Evolutionary conservation across 176 grass and related monocot species (phyloP).

Genomic region (Tillandsia fasciculata): DNA sequence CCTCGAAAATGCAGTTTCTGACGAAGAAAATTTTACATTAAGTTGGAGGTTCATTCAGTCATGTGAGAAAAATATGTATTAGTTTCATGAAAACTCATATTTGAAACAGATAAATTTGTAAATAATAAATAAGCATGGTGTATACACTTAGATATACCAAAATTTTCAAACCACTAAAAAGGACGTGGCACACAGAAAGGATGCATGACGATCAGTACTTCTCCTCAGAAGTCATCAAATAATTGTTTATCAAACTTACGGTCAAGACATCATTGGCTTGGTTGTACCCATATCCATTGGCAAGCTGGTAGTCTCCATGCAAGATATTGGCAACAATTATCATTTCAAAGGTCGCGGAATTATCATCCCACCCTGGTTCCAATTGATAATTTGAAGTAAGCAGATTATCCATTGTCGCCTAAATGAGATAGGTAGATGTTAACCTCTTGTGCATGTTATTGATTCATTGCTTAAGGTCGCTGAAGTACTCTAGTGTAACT

Average conservation of each 20-base stretch:
- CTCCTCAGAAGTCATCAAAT: neutral
- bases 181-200: neutral
- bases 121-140: too few species aligned
- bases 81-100: too few species aligned
- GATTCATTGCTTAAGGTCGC: conserved; percentile 2
- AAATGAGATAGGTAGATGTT: conserved; percentile 29
- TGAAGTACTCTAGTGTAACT: neutral
- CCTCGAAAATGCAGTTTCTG: too few species aligned
- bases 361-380: conserved; percentile 63
- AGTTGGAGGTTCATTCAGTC: too few species aligned
- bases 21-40: too few species aligned
- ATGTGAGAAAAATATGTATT: too few species aligned
- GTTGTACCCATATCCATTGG: conserved; percentile 54
- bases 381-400: conserved; percentile 57
- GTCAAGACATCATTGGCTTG: conserved; percentile 42
- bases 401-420: conserved; percentile 56
- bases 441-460: conserved; percentile 15
- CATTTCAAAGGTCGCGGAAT: conserved; percentile 67
- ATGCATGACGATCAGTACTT: neutral
- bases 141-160: too few species aligned
- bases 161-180: neutral
- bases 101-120: too few species aligned
- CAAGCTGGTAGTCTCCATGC: conserved; percentile 88
- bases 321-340: conserved; percentile 54
- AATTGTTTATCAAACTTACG: conserved; percentile 33